Base-by-base conservation (phyloP, 805 yeast species). In the Wickerhamomyces subpelliculosus region DNA sequence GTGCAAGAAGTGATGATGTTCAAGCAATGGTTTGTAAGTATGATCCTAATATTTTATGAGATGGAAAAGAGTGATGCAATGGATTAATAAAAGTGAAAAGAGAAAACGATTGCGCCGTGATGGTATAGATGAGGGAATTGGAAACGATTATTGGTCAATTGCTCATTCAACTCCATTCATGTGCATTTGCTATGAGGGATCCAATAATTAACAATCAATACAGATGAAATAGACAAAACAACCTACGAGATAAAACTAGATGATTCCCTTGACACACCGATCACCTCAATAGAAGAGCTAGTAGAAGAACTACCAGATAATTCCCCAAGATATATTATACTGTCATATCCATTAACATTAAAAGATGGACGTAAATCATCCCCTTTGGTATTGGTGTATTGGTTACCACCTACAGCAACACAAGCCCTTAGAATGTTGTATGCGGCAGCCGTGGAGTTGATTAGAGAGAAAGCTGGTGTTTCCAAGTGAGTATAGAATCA, bases 351-450 rank as follows among this genome's bases (percentile, higher is more conserved):
- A 7, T 60, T 79, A 50, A 74, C 73, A 19, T 59, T 73, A 8
- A 56, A 64, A 24, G 96, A 88, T 50, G 95, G 95, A 0, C 68
- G 94, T 39, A 70, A 73, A 51, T 72, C 78, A 34, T 70, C 75
- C 9, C 96, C 96, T 4, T 70, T 83, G 44, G 85, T 88, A 2
- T 59, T 89, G 55, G 49, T 89, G n/a, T 89, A 87, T 58, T 89
- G 89, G 80, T 73, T 85, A 43, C 97, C 97, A 4, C 81, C 80
- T 20, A 86, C 95, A 0, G 70, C 86, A n/a, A 81, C 84, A 14
- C 90, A 82, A 55, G 84, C 83, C 39, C 68, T 73, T 52, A 79
- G 82, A 58, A 89, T 88, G 97, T 62, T 85, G 35, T 88, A 87
- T 51, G 97, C 96, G 1, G 95, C 93, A 5, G 94, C 95, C 2